A percentile compares a stretch with the other conserved stretches of the same genome.
phyloP scores from a whole-genome alignment of 805 yeast genomes.

The Saitoella complicata region DNA sequence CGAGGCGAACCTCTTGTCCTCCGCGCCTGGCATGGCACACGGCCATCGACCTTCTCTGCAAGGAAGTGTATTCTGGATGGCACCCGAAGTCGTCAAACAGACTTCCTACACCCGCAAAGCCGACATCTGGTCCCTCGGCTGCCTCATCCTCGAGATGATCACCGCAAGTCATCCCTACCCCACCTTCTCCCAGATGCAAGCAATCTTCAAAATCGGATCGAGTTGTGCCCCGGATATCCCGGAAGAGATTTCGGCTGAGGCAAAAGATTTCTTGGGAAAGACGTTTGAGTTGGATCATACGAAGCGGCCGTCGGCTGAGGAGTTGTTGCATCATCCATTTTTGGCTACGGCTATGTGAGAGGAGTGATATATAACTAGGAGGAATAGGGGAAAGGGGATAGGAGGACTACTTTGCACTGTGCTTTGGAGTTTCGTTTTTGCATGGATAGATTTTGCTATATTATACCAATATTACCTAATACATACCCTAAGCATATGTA shows the following conservation, averaged over 20 bases:
- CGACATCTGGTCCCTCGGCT: constrained; percentile 95
- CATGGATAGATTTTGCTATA: too few species aligned
- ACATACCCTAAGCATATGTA: too few species aligned
- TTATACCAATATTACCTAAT: too few species aligned
- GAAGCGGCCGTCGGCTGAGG: constrained; percentile 58
- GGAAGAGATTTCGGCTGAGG: constrained; percentile 41
- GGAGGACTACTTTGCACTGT: too few species aligned
- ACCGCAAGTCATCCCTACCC: constrained; percentile 96
- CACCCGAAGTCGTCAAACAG: constrained; percentile 95
- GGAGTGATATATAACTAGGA: too few species aligned
- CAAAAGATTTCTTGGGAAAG: constrained; percentile 44
- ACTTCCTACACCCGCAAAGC: constrained; percentile 81
- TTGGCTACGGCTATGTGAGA: constrained; percentile 15
- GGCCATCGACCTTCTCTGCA: constrained; percentile 28
- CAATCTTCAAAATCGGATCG: constrained; percentile 85
- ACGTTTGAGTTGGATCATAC: constrained; percentile 64
- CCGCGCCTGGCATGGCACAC: not conserved
- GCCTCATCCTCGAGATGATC: constrained; percentile 84
- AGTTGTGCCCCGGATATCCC: constrained; percentile 66
- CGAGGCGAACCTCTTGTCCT: constrained; percentile 34
- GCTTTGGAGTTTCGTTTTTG: too few species aligned
- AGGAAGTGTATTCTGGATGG: constrained; percentile 98
- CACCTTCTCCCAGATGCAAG: constrained; percentile 89
- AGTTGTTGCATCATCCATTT: constrained; percentile 51
- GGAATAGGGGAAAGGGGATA: too few species aligned